A percentile compares a stretch with the other conserved stretches of the same genome.
These are phyloP conservation scores for Logfia minima DNA, from an alignment of 129 eudicot genomes.

Conservation along the genomic window DNA sequence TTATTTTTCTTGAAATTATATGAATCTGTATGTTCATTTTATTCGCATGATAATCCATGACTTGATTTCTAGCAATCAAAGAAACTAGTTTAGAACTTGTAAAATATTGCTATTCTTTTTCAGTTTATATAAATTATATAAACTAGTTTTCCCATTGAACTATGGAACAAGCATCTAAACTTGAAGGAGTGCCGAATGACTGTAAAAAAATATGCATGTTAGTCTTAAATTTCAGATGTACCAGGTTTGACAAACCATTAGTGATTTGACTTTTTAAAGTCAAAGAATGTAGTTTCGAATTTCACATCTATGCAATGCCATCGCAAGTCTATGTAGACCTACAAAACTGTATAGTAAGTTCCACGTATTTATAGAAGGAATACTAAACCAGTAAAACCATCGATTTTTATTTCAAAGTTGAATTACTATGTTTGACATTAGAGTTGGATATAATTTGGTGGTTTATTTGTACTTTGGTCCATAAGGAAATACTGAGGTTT, in stretches of 20 bases:
- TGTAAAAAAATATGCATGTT: not conserved
- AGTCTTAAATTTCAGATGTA: not conserved
- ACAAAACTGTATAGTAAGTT: not conserved
- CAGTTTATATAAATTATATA: too few relatives aligned
- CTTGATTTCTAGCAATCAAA: not conserved
- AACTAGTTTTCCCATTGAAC: not conserved
- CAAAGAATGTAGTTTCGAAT: not conserved
- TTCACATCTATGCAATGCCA: not conserved
- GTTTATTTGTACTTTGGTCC: conserved; percentile 1
- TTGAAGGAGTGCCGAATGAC: not conserved
- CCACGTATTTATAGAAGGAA: not conserved
- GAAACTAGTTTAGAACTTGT: not conserved
- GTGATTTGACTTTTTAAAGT: conserved; percentile 7
- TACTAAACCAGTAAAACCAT: not conserved
- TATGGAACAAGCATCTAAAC: not conserved
- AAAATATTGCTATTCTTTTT: too few relatives aligned
- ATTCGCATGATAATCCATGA: not conserved
- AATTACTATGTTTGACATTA: conserved; percentile 8
- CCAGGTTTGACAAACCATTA: too few relatives aligned
- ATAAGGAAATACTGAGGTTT: conserved; percentile 19
- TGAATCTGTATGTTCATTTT: not conserved
- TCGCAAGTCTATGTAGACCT: not conserved
- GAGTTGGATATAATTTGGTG: not conserved
- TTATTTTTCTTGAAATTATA: not conserved
- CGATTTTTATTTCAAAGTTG: not conserved